phyloP scores from a whole-genome alignment of 2,329 filamentous ascomycete species.

The Pseudocercospora fuligena region DNA sequence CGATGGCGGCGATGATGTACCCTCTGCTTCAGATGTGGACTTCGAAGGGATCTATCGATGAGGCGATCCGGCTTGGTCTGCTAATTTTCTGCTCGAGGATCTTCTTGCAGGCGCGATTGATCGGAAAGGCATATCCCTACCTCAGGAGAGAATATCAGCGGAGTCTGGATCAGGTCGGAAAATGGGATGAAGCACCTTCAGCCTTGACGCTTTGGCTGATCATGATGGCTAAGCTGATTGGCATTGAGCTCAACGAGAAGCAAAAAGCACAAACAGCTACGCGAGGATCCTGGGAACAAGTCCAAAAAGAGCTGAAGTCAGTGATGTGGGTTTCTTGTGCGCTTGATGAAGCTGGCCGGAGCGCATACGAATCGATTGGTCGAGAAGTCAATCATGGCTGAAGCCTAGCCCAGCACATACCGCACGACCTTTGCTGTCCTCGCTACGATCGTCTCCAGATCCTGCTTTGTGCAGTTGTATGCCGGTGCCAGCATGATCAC shows the following conservation, averaged over 20 bases:
- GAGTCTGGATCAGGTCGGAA: background rate
- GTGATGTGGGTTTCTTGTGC: background rate
- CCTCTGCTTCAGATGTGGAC: background rate
- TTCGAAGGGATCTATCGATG: background rate
- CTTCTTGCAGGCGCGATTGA: background rate
- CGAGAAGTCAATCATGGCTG: too few relatives aligned
- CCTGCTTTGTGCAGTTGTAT: conserved; percentile 62
- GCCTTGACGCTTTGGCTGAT: background rate
- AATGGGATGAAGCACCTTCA: too few relatives aligned
- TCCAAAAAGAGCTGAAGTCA: background rate
- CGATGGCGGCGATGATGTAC: background rate
- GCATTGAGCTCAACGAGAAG: background rate
- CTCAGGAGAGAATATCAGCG: background rate
- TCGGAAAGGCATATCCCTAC: background rate
- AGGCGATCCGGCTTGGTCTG: background rate
- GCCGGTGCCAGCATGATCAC: conserved; percentile 67
- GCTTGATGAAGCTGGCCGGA: background rate
- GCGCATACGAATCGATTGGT: background rate
- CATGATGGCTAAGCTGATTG: background rate
- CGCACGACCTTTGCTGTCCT: conserved; percentile 56
- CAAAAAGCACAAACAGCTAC: background rate
- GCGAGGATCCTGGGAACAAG: background rate
- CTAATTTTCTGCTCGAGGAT: background rate
- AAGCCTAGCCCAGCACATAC: conserved; percentile 44
- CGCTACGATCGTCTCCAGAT: conserved; percentile 61